Conservation (phyloP, 805 yeast species). For the Sugiyamaella americana region DNA sequence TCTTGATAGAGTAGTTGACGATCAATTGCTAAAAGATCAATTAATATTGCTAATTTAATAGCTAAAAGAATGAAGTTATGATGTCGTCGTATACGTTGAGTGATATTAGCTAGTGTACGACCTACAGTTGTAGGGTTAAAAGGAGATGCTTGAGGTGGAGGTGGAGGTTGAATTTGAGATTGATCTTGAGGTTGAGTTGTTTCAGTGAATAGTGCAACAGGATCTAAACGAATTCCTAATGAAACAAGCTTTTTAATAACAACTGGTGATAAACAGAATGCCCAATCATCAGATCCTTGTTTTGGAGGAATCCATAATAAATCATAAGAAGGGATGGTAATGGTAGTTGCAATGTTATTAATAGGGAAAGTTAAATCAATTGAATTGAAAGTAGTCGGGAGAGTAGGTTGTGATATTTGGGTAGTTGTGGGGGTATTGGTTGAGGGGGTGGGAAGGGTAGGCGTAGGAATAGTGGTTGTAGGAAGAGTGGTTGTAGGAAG, state of each 20-base stretch:
- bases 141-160: not conserved
- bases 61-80: slow-evolving; percentile 1
- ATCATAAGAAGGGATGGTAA: slow-evolving; percentile 3
- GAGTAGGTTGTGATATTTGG: not conserved
- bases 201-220: not conserved
- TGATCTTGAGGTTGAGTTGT: not conserved
- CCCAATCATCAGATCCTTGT: not conserved
- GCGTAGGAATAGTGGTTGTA: not conserved
- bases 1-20: not conserved
- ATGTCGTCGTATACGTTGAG: not conserved
- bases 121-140: not conserved
- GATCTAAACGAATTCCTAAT: not conserved
- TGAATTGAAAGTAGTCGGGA: not conserved
- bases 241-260: not conserved
- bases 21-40: slow-evolving; percentile 7
- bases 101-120: not conserved
- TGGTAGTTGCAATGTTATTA: not conserved
- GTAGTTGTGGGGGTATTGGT: too few species aligned
- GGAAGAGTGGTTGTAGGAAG: not conserved
- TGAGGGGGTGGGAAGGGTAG: not conserved
- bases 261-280: slow-evolving; percentile 6
- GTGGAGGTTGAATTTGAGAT: not conserved
- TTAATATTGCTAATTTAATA: slow-evolving; percentile 5
- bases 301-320: not conserved
- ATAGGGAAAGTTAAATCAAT: not conserved